These are phyloP conservation scores for Solidago caesia DNA, from an alignment of 129 eudicot species.

Conservation along the genomic window DNA sequence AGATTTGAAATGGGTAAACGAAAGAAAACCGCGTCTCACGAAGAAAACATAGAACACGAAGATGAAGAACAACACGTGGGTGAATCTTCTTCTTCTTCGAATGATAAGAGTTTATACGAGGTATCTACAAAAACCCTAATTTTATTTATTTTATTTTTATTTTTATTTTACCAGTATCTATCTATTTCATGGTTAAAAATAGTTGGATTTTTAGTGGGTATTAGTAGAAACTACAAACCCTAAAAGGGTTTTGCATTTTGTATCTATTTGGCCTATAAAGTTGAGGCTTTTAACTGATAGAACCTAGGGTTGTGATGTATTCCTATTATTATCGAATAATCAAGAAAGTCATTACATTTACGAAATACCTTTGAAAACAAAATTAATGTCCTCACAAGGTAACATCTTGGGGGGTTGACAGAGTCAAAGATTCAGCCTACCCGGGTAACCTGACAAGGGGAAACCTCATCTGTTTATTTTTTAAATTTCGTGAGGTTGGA, in stretches of 20 bases:
- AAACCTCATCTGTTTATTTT: no score
- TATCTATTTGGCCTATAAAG: not conserved
- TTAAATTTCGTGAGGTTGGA: no score
- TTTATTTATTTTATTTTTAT: not conserved
- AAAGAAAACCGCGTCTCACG: conserved; percentile 56
- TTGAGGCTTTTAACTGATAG: not conserved
- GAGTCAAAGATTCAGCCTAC: no score
- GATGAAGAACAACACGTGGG: conserved; percentile 37
- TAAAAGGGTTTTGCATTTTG: not conserved
- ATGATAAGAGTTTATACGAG: conserved; percentile 72
- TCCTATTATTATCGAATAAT: no score
- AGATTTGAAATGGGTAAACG: conserved; percentile 52
- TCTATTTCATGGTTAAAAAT: not conserved
- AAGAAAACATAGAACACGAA: conserved; percentile 44
- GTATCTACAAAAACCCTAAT: conserved; percentile 32
- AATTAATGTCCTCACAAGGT: not conserved
- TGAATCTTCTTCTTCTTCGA: conserved; percentile 45
- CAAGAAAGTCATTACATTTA: not conserved
- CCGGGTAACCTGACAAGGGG: no score
- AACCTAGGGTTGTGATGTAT: not conserved
- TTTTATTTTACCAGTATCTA: not conserved
- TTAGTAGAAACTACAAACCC: not conserved
- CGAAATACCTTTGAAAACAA: not conserved
- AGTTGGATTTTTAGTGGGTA: not conserved
- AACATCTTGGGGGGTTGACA: no score